These are phyloP conservation scores for Chimonanthus praecox DNA, from an alignment of 164 flowering plant species.

Conservation along the genomic window DNA sequence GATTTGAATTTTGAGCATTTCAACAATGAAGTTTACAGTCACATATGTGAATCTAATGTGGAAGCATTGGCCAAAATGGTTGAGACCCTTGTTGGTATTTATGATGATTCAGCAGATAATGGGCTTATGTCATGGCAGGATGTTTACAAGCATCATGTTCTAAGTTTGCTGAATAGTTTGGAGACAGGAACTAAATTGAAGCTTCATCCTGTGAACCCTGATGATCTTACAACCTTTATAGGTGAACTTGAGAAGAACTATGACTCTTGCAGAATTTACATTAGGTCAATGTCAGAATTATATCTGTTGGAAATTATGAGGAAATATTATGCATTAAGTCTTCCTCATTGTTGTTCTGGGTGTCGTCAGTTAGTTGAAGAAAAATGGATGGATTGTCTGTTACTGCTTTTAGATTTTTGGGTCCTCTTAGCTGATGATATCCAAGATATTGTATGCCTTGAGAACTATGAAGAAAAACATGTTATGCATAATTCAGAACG, in stretches of 20 bases:
- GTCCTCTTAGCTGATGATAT: slow-evolving; percentile 55
- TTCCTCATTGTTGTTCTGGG: slow-evolving; percentile 29
- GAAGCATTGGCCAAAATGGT: slow-evolving; percentile 84
- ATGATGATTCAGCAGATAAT: slow-evolving; percentile 28
- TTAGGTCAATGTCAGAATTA: slow-evolving; percentile 35
- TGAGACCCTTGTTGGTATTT: slow-evolving; percentile 38
- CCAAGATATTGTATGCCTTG: slow-evolving; percentile 33
- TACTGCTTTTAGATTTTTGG: slow-evolving; percentile 65
- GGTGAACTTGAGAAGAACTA: slow-evolving; percentile 67
- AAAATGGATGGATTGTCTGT: slow-evolving; percentile 62
- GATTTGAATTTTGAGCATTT: slow-evolving; percentile 55
- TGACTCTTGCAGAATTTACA: slow-evolving; percentile 40
- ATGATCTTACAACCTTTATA: slow-evolving; percentile 37
- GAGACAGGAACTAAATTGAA: slow-evolving; percentile 33
- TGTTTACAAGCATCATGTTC: slow-evolving; percentile 59
- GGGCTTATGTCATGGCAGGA: slow-evolving; percentile 59
- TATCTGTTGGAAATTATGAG: slow-evolving; percentile 47
- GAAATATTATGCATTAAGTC: slow-evolving; percentile 40
- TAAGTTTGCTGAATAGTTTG: slow-evolving; percentile 37
- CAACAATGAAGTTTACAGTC: slow-evolving; percentile 47
- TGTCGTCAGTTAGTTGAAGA: slow-evolving; percentile 34
- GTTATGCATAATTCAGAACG: slow-evolving; percentile 26
- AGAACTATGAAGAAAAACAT: slow-evolving; percentile 21
- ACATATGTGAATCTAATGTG: slow-evolving; percentile 51
- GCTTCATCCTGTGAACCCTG: slow-evolving; percentile 29